These are phyloP conservation scores for Heritiera littoralis DNA, from an alignment of 345 rosid genomes.

Conservation along the genomic window DNA sequence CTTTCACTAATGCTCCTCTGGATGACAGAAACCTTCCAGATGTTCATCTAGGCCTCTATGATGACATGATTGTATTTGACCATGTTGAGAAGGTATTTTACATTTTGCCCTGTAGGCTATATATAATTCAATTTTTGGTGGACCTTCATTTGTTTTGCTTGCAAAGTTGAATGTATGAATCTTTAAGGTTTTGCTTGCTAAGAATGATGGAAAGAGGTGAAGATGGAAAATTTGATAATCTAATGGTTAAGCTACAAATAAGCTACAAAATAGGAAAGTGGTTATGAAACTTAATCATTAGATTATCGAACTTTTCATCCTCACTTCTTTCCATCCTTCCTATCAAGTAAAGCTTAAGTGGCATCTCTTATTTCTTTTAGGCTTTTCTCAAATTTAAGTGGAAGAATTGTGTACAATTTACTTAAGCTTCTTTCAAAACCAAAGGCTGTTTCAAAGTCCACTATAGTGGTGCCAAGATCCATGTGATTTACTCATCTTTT, in stretches of 20 bases:
- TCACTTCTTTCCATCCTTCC: no score
- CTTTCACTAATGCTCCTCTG: slow-evolving; percentile 67
- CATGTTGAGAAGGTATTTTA: slow-evolving; percentile 77
- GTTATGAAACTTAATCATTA: no score
- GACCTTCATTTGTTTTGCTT: not conserved
- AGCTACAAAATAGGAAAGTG: no score
- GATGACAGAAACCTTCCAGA: slow-evolving; percentile 93
- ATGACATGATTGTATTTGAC: slow-evolving; percentile 83
- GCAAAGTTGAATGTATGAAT: not conserved
- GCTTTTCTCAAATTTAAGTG: not conserved
- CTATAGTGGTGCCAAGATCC: not conserved
- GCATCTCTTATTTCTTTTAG: not conserved
- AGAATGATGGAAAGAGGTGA: no score
- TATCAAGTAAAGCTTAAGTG: not conserved
- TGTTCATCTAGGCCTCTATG: slow-evolving; percentile 88
- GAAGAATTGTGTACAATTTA: not conserved
- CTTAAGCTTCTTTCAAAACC: not conserved
- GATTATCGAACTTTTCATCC: no score
- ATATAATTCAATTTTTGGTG: not conserved
- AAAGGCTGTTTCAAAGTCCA: slow-evolving; percentile 6
- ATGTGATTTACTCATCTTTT: not conserved
- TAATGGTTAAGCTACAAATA: no score
- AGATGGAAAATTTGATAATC: no score
- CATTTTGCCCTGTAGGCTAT: not conserved
- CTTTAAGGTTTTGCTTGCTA: no score